phyloP scores from a whole-genome alignment of 78 protist genomes.

The Pigoraptor vietnamica region DNA sequence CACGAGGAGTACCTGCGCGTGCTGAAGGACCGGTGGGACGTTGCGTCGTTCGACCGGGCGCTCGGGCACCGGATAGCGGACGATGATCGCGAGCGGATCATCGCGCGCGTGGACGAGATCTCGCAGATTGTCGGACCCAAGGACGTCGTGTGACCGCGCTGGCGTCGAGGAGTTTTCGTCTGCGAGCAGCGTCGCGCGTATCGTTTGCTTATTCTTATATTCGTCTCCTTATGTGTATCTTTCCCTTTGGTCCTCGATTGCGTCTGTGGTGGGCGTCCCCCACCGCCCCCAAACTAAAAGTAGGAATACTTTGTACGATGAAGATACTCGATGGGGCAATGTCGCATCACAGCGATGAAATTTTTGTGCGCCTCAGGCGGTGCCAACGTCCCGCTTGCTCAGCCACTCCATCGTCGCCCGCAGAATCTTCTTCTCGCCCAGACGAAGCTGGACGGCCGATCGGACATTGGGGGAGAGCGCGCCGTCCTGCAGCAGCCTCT shows the following conservation, averaged over 20 bases:
- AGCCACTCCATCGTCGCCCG: not conserved
- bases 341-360: no score
- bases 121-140: not conserved
- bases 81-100: not conserved
- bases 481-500: not conserved
- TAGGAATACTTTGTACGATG: no score
- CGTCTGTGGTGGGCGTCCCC: no score
- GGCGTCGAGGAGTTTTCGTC: no score
- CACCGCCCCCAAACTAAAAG: no score
- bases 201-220: no score
- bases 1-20: not conserved
- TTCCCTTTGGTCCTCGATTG: no score
- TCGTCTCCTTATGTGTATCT: no score
- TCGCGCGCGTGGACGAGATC: not conserved
- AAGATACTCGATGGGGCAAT: no score
- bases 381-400: not conserved
- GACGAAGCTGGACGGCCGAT: not conserved
- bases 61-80: not conserved
- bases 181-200: no score
- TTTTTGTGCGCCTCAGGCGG: no score
- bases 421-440: not conserved
- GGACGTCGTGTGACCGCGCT: not conserved
- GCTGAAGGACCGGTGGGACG: not conserved
- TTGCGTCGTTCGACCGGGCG: not conserved
- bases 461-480: not conserved